Base-by-base conservation (phyloP, 805 yeast species). In the Yamadazyma sp. region DNA sequence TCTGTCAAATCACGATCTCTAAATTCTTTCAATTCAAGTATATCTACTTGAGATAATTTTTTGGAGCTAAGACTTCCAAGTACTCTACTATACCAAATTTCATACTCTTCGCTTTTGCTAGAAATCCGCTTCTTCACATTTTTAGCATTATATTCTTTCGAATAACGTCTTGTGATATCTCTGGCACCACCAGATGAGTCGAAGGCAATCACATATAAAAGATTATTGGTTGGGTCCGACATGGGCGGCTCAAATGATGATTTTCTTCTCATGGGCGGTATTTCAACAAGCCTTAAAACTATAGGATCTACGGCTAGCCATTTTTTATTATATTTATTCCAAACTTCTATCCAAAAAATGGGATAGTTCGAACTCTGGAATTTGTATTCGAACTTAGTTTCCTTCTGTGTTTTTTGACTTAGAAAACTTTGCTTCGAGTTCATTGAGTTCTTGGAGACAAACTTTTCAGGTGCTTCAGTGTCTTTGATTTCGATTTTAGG, bases 241-340 rank as follows among this genome's bases (percentile, higher is more conserved):
- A 64, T 47, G 1, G 93, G 86, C 0, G 98, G 96, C 49, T 89
- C 94, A 13, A 86, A 65, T 33, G 70, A 70, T 23, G 80, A 70
- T 40, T 66, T 72, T 9, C 75, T 62, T 36, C 73, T 56, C 53
- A 60, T 55, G 6, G 76, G 74, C 6, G 82, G 73, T 22, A 75
- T 65, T 55, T 86, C 95, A 25, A 86, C 75, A 7, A 72, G 57
- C 37, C 75, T 58, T 37, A 80, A 71, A 19, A 81, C 80, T 0
- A 81, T 63, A 0, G 97, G 93, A 50, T 93, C 98, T 2, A 88
- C 69, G 2, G 94, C 76, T n/a, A 88, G 72, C 94, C 96, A 91
- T 32, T 70, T 75, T 39, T 78, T 71, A 4, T 77, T 60, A 39
- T 72, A 76, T 33, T 73, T 73, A 53, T 91, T 89, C 95, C 95